These are phyloP conservation scores for Calonectria hongkongensis DNA, from an alignment of 2,329 filamentous ascomycete genomes.

Conservation along the genomic window DNA sequence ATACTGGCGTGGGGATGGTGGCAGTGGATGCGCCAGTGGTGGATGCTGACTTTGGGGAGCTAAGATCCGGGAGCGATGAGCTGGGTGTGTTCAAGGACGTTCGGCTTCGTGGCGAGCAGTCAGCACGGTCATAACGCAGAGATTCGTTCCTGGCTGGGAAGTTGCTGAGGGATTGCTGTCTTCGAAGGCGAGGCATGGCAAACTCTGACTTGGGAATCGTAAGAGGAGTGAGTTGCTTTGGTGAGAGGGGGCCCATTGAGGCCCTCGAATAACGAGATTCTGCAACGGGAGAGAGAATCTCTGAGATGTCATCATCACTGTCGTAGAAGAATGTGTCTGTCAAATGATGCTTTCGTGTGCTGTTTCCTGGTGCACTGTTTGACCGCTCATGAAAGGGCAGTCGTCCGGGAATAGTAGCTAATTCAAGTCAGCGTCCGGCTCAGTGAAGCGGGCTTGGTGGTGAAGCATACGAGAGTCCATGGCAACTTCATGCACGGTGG, in stretches of 20 bases:
- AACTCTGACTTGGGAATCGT: conserved; percentile 68
- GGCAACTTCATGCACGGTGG: conserved; percentile 78
- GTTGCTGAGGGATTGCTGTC: conserved; percentile 65
- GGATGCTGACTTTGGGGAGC: conserved; percentile 67
- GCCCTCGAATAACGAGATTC: conserved; percentile 48
- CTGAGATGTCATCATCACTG: conserved; percentile 51
- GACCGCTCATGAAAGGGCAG: conserved; percentile 79
- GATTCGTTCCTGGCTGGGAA: conserved; percentile 68
- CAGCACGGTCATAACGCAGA: conserved; percentile 64
- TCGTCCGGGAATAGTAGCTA: conserved; percentile 81
- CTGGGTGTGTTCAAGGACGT: conserved; percentile 62
- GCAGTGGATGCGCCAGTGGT: conserved; percentile 60
- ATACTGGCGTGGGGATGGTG: conserved; percentile 69
- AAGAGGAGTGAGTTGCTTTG: conserved; percentile 73
- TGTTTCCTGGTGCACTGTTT: conserved; percentile 75
- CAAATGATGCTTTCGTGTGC: conserved; percentile 65
- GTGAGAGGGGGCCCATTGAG: conserved; percentile 64
- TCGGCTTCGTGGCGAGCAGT: conserved; percentile 68
- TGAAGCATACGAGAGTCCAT: conserved; percentile 81
- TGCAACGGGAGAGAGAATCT: conserved; percentile 50
- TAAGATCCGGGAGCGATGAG: conserved; percentile 61
- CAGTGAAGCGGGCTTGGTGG: background rate
- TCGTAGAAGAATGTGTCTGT: conserved; percentile 52
- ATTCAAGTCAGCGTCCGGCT: conserved; percentile 46
- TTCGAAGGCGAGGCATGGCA: conserved; percentile 50